These are phyloP conservation scores for Daldinia sp. DNA, from an alignment of 2,329 filamentous ascomycete species.

Conservation along the genomic window DNA sequence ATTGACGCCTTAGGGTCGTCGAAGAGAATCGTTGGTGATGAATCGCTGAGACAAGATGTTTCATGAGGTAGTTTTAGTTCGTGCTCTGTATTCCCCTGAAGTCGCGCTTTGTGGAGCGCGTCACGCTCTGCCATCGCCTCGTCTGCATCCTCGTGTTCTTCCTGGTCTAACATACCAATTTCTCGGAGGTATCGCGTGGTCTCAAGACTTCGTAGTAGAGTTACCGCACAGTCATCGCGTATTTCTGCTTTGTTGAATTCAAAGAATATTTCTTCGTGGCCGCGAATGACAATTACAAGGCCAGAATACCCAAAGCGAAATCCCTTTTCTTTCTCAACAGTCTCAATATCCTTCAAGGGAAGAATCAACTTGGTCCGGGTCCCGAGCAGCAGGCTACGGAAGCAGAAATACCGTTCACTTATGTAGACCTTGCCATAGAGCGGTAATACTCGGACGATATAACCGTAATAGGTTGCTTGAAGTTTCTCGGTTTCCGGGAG, in stretches of 20 bases:
- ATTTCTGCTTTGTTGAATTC: slow-evolving; percentile 84
- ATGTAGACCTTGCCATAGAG: slow-evolving; percentile 98
- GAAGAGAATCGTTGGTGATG: slow-evolving; percentile 80
- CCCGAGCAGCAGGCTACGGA: slow-evolving; percentile 88
- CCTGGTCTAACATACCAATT: slow-evolving; percentile 73
- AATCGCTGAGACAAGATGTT: slow-evolving; percentile 63
- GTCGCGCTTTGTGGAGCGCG: slow-evolving; percentile 80
- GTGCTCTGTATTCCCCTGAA: slow-evolving; percentile 64
- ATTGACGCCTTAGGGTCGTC: slow-evolving; percentile 91
- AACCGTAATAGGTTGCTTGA: slow-evolving; percentile 91
- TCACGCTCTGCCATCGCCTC: slow-evolving; percentile 84
- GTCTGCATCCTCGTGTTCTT: slow-evolving; percentile 78
- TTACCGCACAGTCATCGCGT: slow-evolving; percentile 90
- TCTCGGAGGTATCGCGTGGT: slow-evolving; percentile 77
- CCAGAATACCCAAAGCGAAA: slow-evolving; percentile 93
- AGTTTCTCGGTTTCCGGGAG: slow-evolving; percentile 86
- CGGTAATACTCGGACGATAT: slow-evolving; percentile 87
- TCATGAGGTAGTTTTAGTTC: slow-evolving; percentile 64
- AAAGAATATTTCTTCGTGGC: slow-evolving; percentile 96
- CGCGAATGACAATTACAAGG: slow-evolving; percentile 90
- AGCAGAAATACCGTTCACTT: slow-evolving; percentile 88
- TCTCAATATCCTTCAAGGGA: slow-evolving; percentile 91
- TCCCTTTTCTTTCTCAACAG: slow-evolving; percentile 92
- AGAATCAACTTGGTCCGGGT: slow-evolving; percentile 93
- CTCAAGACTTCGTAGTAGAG: slow-evolving; percentile 81